phyloP scores from a whole-genome alignment of 1,284 basidiomycete genomes.

The Stygiomarasmius scandens region DNA sequence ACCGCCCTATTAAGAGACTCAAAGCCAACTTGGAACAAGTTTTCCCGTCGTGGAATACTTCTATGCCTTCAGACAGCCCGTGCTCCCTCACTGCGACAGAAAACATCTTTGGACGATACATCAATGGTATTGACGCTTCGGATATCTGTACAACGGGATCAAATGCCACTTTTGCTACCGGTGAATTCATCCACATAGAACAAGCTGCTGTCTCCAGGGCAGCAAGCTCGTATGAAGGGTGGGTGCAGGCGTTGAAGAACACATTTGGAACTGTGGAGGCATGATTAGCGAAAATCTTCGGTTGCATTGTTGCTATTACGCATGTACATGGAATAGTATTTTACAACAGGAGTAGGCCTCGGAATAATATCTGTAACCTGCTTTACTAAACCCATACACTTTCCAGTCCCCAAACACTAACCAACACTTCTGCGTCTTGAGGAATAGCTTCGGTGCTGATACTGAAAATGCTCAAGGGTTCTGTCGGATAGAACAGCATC shows the following conservation, averaged over 20 bases:
- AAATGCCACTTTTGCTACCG: constrained; percentile 27
- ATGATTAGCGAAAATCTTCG: too few relatives aligned
- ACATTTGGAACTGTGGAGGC: constrained; percentile 32
- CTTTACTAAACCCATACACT: neutral
- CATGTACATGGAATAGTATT: too few relatives aligned
- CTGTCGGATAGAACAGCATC: neutral
- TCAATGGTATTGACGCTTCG: constrained; percentile 36
- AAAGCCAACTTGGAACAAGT: constrained; percentile 26
- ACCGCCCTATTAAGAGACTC: constrained; percentile 40
- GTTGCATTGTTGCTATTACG: too few relatives aligned
- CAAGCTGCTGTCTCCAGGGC: constrained; percentile 33
- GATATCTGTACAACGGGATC: constrained; percentile 36
- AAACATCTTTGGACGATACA: constrained; percentile 44
- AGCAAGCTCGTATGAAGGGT: constrained; percentile 29
- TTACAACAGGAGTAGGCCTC: too few relatives aligned
- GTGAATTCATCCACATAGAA: constrained; percentile 46
- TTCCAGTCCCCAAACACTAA: neutral
- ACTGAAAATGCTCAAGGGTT: neutral
- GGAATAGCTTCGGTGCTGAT: neutral
- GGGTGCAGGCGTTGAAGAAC: constrained; percentile 34
- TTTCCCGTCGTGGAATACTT: constrained; percentile 38
- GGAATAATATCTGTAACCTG: too few relatives aligned
- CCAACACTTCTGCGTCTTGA: neutral
- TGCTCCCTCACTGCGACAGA: constrained; percentile 44
- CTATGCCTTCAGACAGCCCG: constrained; percentile 39